Base-by-base conservation (phyloP, 1,284 basidiomycete genomes). In the Pyrrhoderma lamaoense region DNA sequence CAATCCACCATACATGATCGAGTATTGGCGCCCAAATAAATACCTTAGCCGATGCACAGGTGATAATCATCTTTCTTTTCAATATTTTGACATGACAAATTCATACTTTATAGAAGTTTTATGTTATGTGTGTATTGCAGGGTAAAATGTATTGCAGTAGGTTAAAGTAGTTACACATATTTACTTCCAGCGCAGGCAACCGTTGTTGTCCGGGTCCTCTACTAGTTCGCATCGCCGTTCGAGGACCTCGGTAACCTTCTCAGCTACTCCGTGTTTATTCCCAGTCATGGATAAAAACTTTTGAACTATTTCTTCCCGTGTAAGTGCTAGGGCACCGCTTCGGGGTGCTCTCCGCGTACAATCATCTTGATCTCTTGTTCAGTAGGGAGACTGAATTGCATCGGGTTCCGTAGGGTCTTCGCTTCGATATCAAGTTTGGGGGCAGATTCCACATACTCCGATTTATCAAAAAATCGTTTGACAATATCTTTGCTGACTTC, bases 161-260 rank as follows among this genome's bases (percentile, higher is more conserved):
- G 18, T 21, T 22, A n/a, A 39, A 47, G 3, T 8, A 25, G 11
- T 37, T 22, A 8, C 11, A 34, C n/a, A 9, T 22, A 44, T 34
- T 35, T 35, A 54, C 36, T 54, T 51, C 84, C 84, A 80, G 60
- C 73, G 72, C 51, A 87, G 66, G 73, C 76, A 78, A 45, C 64
- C 67, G 60, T 75, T 73, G 21, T 70, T 72, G 60, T 78, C 76
- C 42, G 70, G 69, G 59, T 80, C 78, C 56, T 79, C 74, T 18
- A 75, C 70, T 45, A 80, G 64, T 16, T 72, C 67, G 61, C 84
- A 86, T 59, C 69, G 74, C 57, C 90, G 78, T 51, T 68, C 61
- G 9, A 83, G 72, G 45, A 92, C 79, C 60, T 93, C 90, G 23
- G 75, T 51, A 19, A 92, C 70, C 67, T 93, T 93, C 59, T 83